Conservation (phyloP, 192 early-diverging fungal species). For the Gaertneriomyces semiglobifer region DNA sequence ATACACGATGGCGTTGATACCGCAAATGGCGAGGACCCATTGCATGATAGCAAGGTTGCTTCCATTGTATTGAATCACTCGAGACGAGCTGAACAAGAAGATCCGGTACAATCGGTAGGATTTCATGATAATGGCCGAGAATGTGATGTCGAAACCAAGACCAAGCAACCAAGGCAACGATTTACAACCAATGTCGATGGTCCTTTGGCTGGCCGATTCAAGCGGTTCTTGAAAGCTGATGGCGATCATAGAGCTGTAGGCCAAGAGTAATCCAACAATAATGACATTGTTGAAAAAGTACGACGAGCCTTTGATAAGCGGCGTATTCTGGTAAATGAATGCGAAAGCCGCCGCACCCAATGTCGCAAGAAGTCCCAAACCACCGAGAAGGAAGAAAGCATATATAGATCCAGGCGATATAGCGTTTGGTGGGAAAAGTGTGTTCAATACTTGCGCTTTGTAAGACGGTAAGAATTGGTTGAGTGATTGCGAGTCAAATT, state of each 20-base stretch:
- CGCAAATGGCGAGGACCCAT: conserved; percentile 25
- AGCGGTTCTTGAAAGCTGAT: conserved; percentile 15
- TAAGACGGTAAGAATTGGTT: conserved; percentile 9
- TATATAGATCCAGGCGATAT: conserved; percentile 18
- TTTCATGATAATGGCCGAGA: conserved; percentile 28
- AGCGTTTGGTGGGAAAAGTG: conserved; percentile 13
- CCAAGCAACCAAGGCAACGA: conserved; percentile 28
- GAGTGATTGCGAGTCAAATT: conserved; percentile 2
- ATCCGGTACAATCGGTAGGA: conserved; percentile 26
- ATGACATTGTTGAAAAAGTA: conserved; percentile 31
- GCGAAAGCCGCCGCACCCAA: conserved; percentile 13
- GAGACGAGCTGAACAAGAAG: conserved; percentile 20
- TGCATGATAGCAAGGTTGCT: conserved; percentile 22
- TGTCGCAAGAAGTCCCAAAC: conserved; percentile 7
- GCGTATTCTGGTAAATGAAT: conserved; percentile 20
- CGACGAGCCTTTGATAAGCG: conserved; percentile 25
- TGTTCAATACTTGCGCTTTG: background rate
- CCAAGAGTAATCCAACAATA: conserved; percentile 16
- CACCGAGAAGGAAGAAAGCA: conserved; percentile 11
- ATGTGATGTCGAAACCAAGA: conserved; percentile 29
- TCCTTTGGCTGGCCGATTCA: background rate
- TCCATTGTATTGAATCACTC: conserved; percentile 21
- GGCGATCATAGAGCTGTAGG: conserved; percentile 17
- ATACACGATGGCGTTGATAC: conserved; percentile 18
- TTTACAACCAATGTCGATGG: conserved; percentile 7